A percentile compares a stretch with the other conserved stretches of the same genome.
phyloP scores from a whole-genome alignment of 306 rosid species.

The Ormosia semicastrata region DNA sequence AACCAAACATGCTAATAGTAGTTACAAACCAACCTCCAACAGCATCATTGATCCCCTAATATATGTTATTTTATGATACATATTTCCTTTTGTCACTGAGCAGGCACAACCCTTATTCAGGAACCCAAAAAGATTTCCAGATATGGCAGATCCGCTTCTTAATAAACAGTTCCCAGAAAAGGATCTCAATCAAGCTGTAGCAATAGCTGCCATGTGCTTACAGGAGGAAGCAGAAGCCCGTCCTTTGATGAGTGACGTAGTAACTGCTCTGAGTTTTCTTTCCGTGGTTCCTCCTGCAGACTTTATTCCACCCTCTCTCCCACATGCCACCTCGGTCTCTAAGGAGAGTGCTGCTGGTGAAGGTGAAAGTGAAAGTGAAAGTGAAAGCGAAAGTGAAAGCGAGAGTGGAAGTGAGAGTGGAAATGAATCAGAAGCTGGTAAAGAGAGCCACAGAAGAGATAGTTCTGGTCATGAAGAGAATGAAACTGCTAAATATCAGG shows the following conservation, averaged over 20 bases:
- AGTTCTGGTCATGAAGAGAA: background rate
- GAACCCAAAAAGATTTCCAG: slow-evolving; percentile 77
- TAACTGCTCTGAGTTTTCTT: slow-evolving; percentile 69
- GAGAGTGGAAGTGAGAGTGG: background rate
- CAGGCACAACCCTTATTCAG: slow-evolving; percentile 90
- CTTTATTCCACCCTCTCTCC: slow-evolving; percentile 17
- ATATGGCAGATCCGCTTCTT: slow-evolving; percentile 73
- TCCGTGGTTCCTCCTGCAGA: slow-evolving; percentile 38
- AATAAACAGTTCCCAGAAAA: slow-evolving; percentile 62
- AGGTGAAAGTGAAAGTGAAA: background rate
- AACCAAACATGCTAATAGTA: too few relatives aligned
- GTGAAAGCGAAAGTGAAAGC: background rate
- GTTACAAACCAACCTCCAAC: too few relatives aligned
- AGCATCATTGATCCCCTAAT: too few relatives aligned
- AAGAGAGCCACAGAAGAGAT: background rate
- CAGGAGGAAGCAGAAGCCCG: slow-evolving; percentile 86
- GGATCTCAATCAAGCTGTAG: slow-evolving; percentile 89
- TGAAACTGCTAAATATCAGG: background rate
- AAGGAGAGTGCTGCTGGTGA: background rate
- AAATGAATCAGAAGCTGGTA: background rate
- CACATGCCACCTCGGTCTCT: slow-evolving; percentile 4
- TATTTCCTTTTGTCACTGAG: slow-evolving; percentile 3
- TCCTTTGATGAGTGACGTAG: slow-evolving; percentile 80
- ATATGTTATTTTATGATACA: background rate
- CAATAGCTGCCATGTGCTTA: slow-evolving; percentile 87